Percentiles rank a stretch among this genome's conserved stretches.
phyloP scores from a whole-genome alignment of 2,329 filamentous ascomycete genomes.

The Colletotrichum higginsianum region DNA sequence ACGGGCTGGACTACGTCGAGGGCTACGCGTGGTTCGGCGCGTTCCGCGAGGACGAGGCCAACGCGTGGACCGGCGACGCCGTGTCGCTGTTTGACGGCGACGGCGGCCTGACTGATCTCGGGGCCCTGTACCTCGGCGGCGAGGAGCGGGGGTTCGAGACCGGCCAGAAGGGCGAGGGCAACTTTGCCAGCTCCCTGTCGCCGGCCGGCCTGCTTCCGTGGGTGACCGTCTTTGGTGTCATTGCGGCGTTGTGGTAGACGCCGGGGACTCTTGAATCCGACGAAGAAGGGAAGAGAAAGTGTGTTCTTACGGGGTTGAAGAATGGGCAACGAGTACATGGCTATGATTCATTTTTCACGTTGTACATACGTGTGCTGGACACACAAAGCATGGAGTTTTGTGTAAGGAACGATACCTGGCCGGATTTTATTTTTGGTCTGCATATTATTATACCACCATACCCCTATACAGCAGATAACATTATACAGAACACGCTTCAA shows the following conservation, averaged over 20 bases:
- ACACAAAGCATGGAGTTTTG: not conserved
- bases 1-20: constrained; percentile 51
- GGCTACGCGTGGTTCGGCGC: constrained; percentile 60
- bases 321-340: not conserved
- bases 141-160: constrained; percentile 55
- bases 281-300: not conserved
- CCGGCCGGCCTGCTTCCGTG: constrained; percentile 8
- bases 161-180: constrained; percentile 45
- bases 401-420: constrained; percentile 12
- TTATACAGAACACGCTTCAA: not conserved
- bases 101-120: constrained; percentile 56
- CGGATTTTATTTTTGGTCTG: not conserved
- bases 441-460: not conserved
- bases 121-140: constrained; percentile 57
- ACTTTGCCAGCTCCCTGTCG: constrained; percentile 10
- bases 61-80: constrained; percentile 56
- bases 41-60: constrained; percentile 55
- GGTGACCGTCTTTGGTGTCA: not conserved
- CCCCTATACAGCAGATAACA: not conserved
- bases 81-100: constrained; percentile 55
- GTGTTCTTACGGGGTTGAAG: no score
- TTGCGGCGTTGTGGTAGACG: constrained; percentile 5
- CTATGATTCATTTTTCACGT: not conserved
- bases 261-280: not conserved
- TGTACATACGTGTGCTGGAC: constrained; percentile 7